Conservation (phyloP, 2,329 filamentous ascomycete genomes). For the Aureobasidium sp. region DNA sequence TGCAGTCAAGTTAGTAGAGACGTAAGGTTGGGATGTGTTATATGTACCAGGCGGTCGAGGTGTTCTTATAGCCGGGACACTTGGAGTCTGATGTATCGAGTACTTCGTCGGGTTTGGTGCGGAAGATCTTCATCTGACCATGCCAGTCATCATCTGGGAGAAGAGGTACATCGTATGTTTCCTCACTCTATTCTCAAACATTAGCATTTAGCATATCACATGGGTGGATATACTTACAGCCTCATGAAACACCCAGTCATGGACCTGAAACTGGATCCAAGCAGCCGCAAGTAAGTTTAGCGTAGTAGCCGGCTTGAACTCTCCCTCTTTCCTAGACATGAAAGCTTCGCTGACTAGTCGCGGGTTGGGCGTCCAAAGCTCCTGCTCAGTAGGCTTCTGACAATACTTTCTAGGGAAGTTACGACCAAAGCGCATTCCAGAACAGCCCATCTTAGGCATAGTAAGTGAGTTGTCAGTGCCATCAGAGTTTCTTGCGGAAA, state of each 20-base stretch:
- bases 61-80: constrained; percentile 48
- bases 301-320: constrained; percentile 51
- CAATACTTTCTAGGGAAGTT: constrained; percentile 46
- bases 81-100: constrained; percentile 41
- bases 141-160: constrained; percentile 41
- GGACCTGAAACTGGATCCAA: constrained; percentile 57
- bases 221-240: not conserved
- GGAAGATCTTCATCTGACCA: constrained; percentile 40
- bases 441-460: constrained; percentile 50
- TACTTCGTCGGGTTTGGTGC: constrained; percentile 39
- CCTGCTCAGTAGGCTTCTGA: constrained; percentile 43
- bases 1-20: constrained; percentile 18
- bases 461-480: constrained; percentile 49
- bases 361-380: constrained; percentile 50
- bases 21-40: not conserved
- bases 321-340: constrained; percentile 40
- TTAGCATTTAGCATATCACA: not conserved
- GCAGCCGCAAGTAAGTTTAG: constrained; percentile 54
- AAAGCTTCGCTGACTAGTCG: constrained; percentile 48
- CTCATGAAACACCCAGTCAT: constrained; percentile 40
- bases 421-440: constrained; percentile 50
- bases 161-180: constrained; percentile 35
- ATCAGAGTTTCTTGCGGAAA: constrained; percentile 46
- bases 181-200: not conserved
- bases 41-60: constrained; percentile 11